Evolutionary conservation across 345 rosid species (phyloP).

Genomic region (Rhodamnia argentea): DNA sequence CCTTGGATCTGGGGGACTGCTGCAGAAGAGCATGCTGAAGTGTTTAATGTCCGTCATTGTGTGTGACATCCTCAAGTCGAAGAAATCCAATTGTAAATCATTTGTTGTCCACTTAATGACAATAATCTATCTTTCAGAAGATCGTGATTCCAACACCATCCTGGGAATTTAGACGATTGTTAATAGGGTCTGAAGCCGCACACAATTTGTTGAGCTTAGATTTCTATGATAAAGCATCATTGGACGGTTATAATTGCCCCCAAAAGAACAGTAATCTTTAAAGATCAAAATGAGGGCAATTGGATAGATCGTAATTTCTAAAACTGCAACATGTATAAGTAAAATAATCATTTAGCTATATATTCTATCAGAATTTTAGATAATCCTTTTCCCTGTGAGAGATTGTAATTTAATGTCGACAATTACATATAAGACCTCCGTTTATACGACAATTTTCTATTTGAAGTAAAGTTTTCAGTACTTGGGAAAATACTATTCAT

Average conservation of each 20-base stretch:
- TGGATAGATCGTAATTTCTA: not conserved
- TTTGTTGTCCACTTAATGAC: not conserved
- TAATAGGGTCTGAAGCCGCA: too few relatives aligned
- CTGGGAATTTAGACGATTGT: too few relatives aligned
- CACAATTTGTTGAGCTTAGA: too few relatives aligned
- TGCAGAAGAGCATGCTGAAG: not conserved
- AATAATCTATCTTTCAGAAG: not conserved
- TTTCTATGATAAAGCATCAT: too few relatives aligned
- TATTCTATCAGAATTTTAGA: not conserved
- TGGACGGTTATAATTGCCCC: too few relatives aligned
- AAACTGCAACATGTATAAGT: not conserved
- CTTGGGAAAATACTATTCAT: not conserved
- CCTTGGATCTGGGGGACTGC: not conserved
- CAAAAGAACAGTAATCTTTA: too few relatives aligned
- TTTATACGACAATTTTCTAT: not conserved
- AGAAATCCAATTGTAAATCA: not conserved
- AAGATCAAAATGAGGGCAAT: not conserved
- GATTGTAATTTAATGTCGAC: not conserved
- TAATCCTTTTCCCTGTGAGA: not conserved
- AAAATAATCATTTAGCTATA: not conserved
- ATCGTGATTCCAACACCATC: too few relatives aligned
- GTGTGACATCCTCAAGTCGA: not conserved
- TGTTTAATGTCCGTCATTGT: not conserved
- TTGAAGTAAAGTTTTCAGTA: not conserved
- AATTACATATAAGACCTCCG: not conserved